Base-by-base conservation (phyloP, 2,329 filamentous ascomycete genomes). In the Sporothrix protearum region DNA sequence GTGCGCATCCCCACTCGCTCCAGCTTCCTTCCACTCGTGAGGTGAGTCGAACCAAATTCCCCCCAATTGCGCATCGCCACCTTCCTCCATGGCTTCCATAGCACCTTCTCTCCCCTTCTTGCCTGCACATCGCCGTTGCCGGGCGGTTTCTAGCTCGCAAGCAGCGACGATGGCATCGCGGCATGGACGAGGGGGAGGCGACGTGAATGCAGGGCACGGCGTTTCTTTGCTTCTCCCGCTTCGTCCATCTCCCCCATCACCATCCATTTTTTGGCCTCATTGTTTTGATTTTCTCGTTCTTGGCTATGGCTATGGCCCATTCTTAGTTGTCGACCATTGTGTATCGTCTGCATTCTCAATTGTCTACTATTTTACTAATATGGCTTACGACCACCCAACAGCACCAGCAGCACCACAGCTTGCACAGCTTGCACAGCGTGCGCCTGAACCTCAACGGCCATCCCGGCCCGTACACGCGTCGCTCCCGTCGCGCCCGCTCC, bases 311-410 rank as follows among this genome's bases (percentile, higher is more conserved):
- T 30, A 66, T 63, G 30, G 63, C 51, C 71, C 57, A 71, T 71
- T 64, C 49, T 63, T 70, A 63, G 51, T 69, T 59, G 36, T 53
- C 42, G 64, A 42, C 68, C 19, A 61, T 70, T 63, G 55, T 51
- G 33, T 57, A 55, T 68, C 22, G 0, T 33, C 47, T n/a, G 14
- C 49, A 39, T 55, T 39, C 45, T 49, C 42, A 47, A 68, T 68
- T 39, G 66, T 63, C 47, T 70, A 10, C 64, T 51, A 51, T 67
- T 51, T 51, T 67, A 67, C 64, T 67, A 51, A 67, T 49, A 67
- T 71, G 72, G 45, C 30, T 71, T 71, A 71, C 59, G 49, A 67
- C 30, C 59, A 59, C 53, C 36, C 42, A 55, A 45, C 68, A 53
- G 30, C 47, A 28, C 25, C 55, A n/a, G 55, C 55, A 10, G n/a